Evolutionary conservation across 768 basidiomycete species (phyloP), one percentile per base, ranked within the genome.

Genomic region (Fibroporia radiculosa): DNA sequence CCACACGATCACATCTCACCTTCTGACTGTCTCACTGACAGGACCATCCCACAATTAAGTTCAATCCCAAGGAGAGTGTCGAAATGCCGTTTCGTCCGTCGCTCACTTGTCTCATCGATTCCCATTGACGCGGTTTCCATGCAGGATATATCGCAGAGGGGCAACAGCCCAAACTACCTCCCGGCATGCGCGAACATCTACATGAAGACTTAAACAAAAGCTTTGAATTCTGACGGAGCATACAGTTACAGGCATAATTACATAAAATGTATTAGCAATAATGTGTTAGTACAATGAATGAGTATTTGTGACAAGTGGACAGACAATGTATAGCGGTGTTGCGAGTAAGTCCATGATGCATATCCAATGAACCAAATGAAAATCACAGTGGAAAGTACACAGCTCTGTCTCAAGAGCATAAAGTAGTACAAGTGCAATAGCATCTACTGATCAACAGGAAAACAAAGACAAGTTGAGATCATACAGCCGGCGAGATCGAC

Each of bases 1-100:
- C n/a, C n/a, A n/a, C n/a, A n/a, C n/a, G n/a, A 39, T 45, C 24
- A 11, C 35, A 4, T 19, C 29, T 6, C 28, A 6, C 28, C n/a
- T 36, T 18, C 11, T 16, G 26, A 8, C 13, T 35, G 6, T 24
- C 31, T 27, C 18, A 22, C 5, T n/a, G n/a, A 3, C 46, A 95
- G 89, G 85, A 92, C 55, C 79, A 79, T 62, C 96, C 96, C 0
- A 95, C 92, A 0, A 95, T 99, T 58, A 66, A 53, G 14, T 97
- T 98, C 71, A 87, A 85, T 55, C 61, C 75, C 3, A 82, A 79
- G 54, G 96, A 99, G 62, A 86, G 85, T 34, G 91, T 98, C 4
- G 92, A 97, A 66, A 99, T 99, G 96, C 96, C 96, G 0, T 99
- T 99, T 71, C 70, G 91, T 88, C 54, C 59, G 86, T 75, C 7